These are phyloP conservation scores for Theobroma grandiflorum DNA, from an alignment of 441 rosid genomes.

Conservation along the genomic window DNA sequence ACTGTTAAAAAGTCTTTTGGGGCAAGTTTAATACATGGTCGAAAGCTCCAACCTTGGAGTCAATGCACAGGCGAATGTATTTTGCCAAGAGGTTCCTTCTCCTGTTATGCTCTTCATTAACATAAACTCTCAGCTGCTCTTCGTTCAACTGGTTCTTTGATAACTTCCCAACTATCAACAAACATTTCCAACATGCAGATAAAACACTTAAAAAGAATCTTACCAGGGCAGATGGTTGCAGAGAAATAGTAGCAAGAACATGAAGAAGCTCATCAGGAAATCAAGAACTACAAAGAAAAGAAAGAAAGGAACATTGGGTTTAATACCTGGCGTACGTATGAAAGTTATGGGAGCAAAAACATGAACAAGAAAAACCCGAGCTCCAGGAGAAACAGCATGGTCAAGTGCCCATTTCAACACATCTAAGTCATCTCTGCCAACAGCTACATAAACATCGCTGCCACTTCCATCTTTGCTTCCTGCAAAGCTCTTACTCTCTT, in stretches of 20 bases:
- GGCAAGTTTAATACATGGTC: neutral
- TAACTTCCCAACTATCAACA: constrained; percentile 57
- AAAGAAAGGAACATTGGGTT: neutral
- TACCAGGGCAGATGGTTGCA: neutral
- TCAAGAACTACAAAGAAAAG: neutral
- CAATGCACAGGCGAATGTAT: constrained; percentile 54
- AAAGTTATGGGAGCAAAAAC: constrained; percentile 65
- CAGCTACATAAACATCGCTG: constrained; percentile 67
- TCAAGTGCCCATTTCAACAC: constrained; percentile 71
- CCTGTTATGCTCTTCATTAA: constrained; percentile 63
- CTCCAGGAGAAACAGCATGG: constrained; percentile 50
- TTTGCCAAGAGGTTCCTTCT: constrained; percentile 62
- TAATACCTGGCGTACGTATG: constrained; percentile 62
- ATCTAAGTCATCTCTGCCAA: constrained; percentile 64
- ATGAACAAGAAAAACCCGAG: constrained; percentile 64
- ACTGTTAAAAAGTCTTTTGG: neutral
- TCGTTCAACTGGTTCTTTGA: constrained; percentile 57
- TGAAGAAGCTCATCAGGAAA: neutral
- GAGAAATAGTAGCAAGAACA: neutral
- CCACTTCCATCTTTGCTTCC: constrained; percentile 35
- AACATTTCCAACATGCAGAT: neutral
- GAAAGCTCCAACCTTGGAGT: constrained; percentile 49
- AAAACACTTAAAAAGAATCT: neutral
- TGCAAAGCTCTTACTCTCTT: constrained; percentile 47
- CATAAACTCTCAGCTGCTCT: constrained; percentile 57